A percentile compares a stretch with the other conserved stretches of the same genome.
phyloP scores from a whole-genome alignment of 2,329 filamentous ascomycete species.

The Colletotrichum tabaci region DNA sequence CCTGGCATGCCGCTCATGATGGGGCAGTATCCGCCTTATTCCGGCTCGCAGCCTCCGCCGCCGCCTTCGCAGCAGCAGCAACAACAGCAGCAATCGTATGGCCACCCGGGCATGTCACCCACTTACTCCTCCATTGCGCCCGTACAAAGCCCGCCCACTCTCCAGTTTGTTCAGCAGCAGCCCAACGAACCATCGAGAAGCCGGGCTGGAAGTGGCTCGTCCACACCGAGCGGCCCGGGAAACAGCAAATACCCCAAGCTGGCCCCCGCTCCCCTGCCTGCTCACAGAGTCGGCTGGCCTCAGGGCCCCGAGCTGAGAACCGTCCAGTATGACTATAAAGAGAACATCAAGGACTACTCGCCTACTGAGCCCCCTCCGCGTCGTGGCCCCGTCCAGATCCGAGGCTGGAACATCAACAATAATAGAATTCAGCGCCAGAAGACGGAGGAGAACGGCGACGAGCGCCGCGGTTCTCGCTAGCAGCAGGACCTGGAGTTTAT shows the following conservation, averaged over 20 bases:
- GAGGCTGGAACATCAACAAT: constrained; percentile 62
- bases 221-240: constrained; percentile 37
- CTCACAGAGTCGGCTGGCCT: constrained; percentile 63
- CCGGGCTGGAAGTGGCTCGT: constrained; percentile 42
- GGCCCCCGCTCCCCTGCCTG: constrained; percentile 69
- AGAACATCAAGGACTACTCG: constrained; percentile 71
- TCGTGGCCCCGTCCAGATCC: constrained; percentile 69
- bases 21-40: constrained; percentile 30
- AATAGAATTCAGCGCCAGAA: constrained; percentile 40
- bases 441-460: constrained; percentile 40
- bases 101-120: constrained; percentile 37
- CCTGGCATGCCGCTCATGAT: constrained; percentile 37
- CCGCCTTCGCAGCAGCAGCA: constrained; percentile 23
- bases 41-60: constrained; percentile 18
- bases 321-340: constrained; percentile 68
- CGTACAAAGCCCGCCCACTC: constrained; percentile 36
- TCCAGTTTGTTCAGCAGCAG: constrained; percentile 41
- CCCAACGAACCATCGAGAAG: constrained; percentile 33
- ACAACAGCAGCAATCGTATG: constrained; percentile 26
- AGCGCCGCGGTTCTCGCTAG: constrained; percentile 43
- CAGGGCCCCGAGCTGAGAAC: constrained; percentile 70
- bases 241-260: constrained; percentile 65
- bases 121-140: constrained; percentile 41
- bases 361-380: constrained; percentile 69
- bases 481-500: constrained; percentile 1